Evolutionary conservation across 176 grass and related monocot genomes (phyloP), one percentile per base, ranked within the genome.

Genomic region (Raddia distichophylla): DNA sequence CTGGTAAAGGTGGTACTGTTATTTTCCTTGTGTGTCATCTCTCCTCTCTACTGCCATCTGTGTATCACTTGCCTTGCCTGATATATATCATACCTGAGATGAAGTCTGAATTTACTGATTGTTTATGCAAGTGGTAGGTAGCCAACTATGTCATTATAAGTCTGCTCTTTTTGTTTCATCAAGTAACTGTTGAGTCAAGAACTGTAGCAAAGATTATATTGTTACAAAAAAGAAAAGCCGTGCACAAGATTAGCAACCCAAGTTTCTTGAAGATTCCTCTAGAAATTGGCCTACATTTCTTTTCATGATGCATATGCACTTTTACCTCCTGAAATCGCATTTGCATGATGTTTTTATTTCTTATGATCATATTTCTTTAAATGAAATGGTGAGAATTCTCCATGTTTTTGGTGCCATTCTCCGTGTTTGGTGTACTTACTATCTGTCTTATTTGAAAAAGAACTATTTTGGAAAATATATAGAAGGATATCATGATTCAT

Each of bases 51-150:
- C 12, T 60, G 46, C 13, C 66, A 17, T 61, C 68, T 40, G 1
- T 17, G 18, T 80, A 8, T 80, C 43, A 60, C 47, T 53, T 53
- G 27, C n/a, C 48, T n/a, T 84, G 4, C 32, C 12, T 85, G 18
- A 70, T 78, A 53, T 71, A 10, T 54, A 13, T 53, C 12, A 59
- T 15, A 56, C n/a, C 61, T 46, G 19, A 44, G 16, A 2, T 65
- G 49, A 43, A 32, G 13, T 44, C 49, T 55, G 33, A 47, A 55
- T 74, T 55, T 83, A 34, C 17, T 64, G 8, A 16, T 10, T 44
- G 34, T 55, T 13, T 56, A 34, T 15, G 18, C 33, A 43, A 64
- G 59, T 55, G 54, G 60, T 14, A 70, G 32, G 22, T 5, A 51
- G 18, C 42, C 32, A 78, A 62, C 32, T 69, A 49, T 50, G 53